Evolutionary conservation across 352 stramenopile genomes (phyloP).

Genomic region (Phytophthora cryptogea): DNA sequence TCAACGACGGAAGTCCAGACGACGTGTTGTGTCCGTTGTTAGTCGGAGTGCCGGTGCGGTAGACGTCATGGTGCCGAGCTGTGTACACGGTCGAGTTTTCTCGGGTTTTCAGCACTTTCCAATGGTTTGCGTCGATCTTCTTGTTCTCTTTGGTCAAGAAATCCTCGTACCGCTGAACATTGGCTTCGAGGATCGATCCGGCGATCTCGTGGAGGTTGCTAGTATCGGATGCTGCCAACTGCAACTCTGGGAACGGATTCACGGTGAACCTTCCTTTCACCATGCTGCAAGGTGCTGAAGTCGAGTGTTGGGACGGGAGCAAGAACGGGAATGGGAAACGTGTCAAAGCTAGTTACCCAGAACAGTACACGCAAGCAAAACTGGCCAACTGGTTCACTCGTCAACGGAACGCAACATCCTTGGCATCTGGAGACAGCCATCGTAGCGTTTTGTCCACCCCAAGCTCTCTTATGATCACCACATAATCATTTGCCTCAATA

Average conservation of each 20-base stretch:
- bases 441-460: too few relatives aligned
- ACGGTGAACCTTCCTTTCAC: constrained; percentile 36
- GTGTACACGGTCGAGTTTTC: constrained; percentile 39
- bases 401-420: constrained; percentile 5
- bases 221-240: constrained; percentile 23
- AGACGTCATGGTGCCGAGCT: constrained; percentile 29
- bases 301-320: constrained; percentile 13
- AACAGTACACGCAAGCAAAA: too few relatives aligned
- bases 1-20: constrained; percentile 23
- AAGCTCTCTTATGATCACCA: too few relatives aligned
- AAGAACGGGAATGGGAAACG: constrained; percentile 20
- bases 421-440: not conserved
- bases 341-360: too few relatives aligned
- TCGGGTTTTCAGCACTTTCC: constrained; percentile 40
- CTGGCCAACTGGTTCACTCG: not conserved
- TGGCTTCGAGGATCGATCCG: constrained; percentile 28
- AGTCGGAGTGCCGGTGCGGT: constrained; percentile 10
- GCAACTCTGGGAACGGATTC: constrained; percentile 37
- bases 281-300: constrained; percentile 9
- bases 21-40: constrained; percentile 1
- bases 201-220: constrained; percentile 31
- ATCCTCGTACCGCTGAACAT: constrained; percentile 28
- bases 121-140: constrained; percentile 30
- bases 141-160: constrained; percentile 42
- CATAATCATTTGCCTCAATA: too few relatives aligned